Percentiles rank a stretch among this genome's conserved stretches.
Evolutionary conservation across 2,329 filamentous ascomycete genomes (phyloP).

Genomic region (Fusarium scirpi): DNA sequence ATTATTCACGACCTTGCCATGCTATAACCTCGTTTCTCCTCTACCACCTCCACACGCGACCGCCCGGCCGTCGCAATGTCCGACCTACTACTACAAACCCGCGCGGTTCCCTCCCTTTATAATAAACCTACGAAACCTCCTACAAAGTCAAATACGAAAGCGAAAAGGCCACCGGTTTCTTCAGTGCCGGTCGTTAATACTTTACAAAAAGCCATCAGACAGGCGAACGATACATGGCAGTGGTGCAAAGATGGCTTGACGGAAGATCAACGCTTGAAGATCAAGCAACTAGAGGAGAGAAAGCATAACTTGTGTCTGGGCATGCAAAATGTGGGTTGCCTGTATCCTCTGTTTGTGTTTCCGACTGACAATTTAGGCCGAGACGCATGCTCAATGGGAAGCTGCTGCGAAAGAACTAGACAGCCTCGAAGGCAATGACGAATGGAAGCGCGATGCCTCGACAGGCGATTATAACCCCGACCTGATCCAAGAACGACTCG

Average conservation of each 20-base stretch:
- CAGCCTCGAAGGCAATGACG: conserved; percentile 80
- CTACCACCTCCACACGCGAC: conserved; percentile 12
- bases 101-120: conserved; percentile 40
- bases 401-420: conserved; percentile 82
- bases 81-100: conserved; percentile 47
- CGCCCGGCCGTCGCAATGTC: conserved; percentile 40
- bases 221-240: conserved; percentile 57
- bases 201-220: conserved; percentile 52
- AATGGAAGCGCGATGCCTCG: conserved; percentile 77
- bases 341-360: neutral
- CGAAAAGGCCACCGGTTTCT: conserved; percentile 35
- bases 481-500: conserved; percentile 76
- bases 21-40: conserved; percentile 23
- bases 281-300: conserved; percentile 64
- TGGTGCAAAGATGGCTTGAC: conserved; percentile 66
- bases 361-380: conserved; percentile 63
- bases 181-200: conserved; percentile 41
- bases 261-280: conserved; percentile 61
- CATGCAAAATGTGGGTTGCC: conserved; percentile 71
- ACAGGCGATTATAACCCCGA: conserved; percentile 77
- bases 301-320: conserved; percentile 72
- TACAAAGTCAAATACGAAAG: conserved; percentile 43
- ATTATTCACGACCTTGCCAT: conserved; percentile 11
- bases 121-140: conserved; percentile 28
- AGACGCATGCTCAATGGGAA: conserved; percentile 78